phyloP scores from a whole-genome alignment of 257 asterid species.

The Oldenlandia corymbosa region DNA sequence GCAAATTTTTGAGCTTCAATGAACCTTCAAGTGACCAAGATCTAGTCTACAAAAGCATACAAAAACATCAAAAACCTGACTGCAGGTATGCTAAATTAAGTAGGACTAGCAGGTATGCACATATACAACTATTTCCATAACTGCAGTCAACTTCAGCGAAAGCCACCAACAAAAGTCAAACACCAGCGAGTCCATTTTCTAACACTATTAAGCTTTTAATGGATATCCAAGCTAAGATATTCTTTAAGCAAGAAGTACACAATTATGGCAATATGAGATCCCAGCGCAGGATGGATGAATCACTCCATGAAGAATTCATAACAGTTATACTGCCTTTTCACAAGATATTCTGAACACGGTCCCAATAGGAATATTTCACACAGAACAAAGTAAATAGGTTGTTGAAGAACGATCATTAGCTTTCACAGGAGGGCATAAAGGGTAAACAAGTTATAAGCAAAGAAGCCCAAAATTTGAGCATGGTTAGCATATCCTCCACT shows the following conservation, averaged over 20 bases:
- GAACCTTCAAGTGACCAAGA: slow-evolving; percentile 79
- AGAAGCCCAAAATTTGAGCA: background rate
- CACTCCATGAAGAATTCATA: too few relatives aligned
- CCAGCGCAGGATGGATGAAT: background rate
- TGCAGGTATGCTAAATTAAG: background rate
- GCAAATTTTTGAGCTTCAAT: slow-evolving; percentile 64
- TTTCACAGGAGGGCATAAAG: background rate
- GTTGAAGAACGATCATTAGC: background rate
- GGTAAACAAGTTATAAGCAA: background rate
- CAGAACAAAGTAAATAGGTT: too few relatives aligned
- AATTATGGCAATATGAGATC: background rate
- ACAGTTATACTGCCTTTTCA: too few relatives aligned
- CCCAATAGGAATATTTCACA: too few relatives aligned
- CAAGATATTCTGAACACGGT: background rate
- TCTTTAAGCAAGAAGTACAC: too few relatives aligned
- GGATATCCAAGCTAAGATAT: background rate
- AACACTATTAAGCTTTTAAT: background rate
- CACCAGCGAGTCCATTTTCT: background rate
- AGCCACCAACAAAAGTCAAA: background rate
- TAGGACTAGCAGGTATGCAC: background rate
- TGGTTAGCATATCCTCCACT: background rate
- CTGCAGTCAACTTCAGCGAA: background rate
- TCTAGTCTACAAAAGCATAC: slow-evolving; percentile 59
- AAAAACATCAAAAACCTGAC: slow-evolving; percentile 23
- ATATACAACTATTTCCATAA: background rate